Base-by-base conservation (phyloP, 306 rosid species). In the Heteromeles arbutifolia region DNA sequence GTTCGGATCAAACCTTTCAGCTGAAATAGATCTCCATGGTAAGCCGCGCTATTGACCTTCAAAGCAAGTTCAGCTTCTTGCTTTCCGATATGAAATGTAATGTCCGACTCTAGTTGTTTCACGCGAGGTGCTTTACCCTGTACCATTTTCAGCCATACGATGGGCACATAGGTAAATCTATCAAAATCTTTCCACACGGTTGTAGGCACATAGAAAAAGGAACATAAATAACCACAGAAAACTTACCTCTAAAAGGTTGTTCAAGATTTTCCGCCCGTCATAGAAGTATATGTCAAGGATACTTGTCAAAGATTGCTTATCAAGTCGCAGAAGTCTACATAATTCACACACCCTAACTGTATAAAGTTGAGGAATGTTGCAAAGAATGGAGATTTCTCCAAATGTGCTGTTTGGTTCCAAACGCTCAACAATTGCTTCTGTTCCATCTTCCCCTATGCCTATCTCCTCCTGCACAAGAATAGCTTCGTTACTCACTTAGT, bases 51-150 rank as follows among this genome's bases (percentile, higher is more conserved):
- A 56, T 95, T 95, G 75, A 92, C 93, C 86, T 95, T 95, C 83
- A 92, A 86, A 82, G 98, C 86, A 82, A 90, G 97, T 77, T 95
- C 98, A 58, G 93, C 92, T 88, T 95, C 99, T 87, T 88, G 97
- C 83, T 89, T 95, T 68, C 92, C 97, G 22, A 95, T 90, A 74
- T 95, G 97, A 80, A 88, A 90, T 67, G 93, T 82, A 82, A 95
- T 92, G 84, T 95, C 99, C 9, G 99, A 88, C 62, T 89, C 96
- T 83, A 95, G 78, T 77, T 95, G 92, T 86, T 90, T 95, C 8
- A 91, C 81, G 67, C 91, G 89, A 73, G 70, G 75, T 76, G 84
- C 91, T 83, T 82, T 92, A 65, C 88, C 96, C 99, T 95, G 68
- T 50, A 84, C 70, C 69, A 43, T 54, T 21, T 26, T 54, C 24